These are phyloP conservation scores for Sambucus nigra DNA, from an alignment of 129 eudicot genomes.

Conservation along the genomic window DNA sequence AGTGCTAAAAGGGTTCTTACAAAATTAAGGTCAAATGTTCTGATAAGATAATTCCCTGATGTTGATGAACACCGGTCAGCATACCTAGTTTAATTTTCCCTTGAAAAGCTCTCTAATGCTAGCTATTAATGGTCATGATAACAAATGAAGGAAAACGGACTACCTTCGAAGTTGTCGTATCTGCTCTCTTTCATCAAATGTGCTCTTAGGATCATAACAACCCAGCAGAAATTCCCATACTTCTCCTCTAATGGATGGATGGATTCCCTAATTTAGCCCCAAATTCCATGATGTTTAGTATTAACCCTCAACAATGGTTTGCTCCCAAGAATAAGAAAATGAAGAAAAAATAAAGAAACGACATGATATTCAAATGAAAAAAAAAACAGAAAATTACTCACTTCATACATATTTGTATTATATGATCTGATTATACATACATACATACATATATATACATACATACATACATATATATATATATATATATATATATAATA, in stretches of 20 bases:
- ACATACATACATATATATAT: no score
- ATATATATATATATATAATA: no score
- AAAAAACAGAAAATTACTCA: no score
- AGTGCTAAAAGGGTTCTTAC: no score
- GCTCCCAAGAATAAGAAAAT: conserved; percentile 3
- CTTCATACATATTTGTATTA: no score
- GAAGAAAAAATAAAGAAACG: conserved; percentile 8
- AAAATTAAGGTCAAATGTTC: no score
- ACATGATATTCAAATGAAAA: neutral
- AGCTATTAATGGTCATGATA: neutral
- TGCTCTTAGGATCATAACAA: conserved; percentile 83
- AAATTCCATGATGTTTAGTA: conserved; percentile 1
- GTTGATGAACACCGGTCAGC: no score
- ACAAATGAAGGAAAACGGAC: conserved; percentile 1
- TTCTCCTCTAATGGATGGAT: conserved; percentile 95
- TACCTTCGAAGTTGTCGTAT: conserved; percentile 76
- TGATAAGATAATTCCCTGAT: neutral
- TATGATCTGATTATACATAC: no score
- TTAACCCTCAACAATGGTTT: neutral
- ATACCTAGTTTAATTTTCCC: neutral
- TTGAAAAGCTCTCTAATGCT: neutral
- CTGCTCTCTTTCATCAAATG: conserved; percentile 75
- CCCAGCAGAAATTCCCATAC: conserved; percentile 97
- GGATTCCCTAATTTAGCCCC: conserved; percentile 60
- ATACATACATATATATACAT: no score